Conservation (phyloP, 2,329 filamentous ascomycete genomes). For the Thermoascus crustaceus region DNA sequence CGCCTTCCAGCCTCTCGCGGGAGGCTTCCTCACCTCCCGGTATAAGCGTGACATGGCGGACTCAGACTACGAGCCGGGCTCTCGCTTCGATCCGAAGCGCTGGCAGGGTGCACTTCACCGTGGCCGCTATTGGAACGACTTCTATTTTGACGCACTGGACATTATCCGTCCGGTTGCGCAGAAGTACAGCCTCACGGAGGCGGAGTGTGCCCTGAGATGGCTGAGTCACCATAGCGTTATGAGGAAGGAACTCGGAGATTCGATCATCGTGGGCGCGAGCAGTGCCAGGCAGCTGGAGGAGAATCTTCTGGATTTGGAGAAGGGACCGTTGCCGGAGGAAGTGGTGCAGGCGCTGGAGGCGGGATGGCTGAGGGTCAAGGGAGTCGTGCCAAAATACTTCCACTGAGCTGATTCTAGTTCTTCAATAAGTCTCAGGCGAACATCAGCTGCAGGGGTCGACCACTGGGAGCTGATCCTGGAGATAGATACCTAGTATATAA, state of each 20-base stretch:
- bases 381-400: too few species aligned
- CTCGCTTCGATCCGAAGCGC: slow-evolving; percentile 33
- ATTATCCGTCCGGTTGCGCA: slow-evolving; percentile 26
- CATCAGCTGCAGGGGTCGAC: too few species aligned
- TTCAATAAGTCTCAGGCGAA: too few species aligned
- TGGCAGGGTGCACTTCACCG: slow-evolving; percentile 31
- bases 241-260: slow-evolving; percentile 25
- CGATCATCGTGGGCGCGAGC: slow-evolving; percentile 33
- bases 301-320: slow-evolving; percentile 32
- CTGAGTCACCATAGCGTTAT: slow-evolving; percentile 36
- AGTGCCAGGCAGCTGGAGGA: slow-evolving; percentile 29
- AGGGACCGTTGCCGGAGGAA: slow-evolving; percentile 33
- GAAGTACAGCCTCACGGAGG: slow-evolving; percentile 35
- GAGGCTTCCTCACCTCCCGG: slow-evolving; percentile 39
- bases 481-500: too few species aligned
- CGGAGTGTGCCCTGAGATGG: slow-evolving; percentile 41
- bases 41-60: slow-evolving; percentile 22
- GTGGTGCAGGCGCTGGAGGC: slow-evolving; percentile 31
- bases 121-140: slow-evolving; percentile 34
- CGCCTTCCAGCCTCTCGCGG: slow-evolving; percentile 37
- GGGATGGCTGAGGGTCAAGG: slow-evolving; percentile 28
- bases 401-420: too few species aligned
- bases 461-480: too few species aligned
- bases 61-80: slow-evolving; percentile 23
- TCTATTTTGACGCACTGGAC: slow-evolving; percentile 38